These are phyloP conservation scores for Microsporum canis DNA, from an alignment of 2,329 filamentous ascomycete genomes.

Conservation along the genomic window DNA sequence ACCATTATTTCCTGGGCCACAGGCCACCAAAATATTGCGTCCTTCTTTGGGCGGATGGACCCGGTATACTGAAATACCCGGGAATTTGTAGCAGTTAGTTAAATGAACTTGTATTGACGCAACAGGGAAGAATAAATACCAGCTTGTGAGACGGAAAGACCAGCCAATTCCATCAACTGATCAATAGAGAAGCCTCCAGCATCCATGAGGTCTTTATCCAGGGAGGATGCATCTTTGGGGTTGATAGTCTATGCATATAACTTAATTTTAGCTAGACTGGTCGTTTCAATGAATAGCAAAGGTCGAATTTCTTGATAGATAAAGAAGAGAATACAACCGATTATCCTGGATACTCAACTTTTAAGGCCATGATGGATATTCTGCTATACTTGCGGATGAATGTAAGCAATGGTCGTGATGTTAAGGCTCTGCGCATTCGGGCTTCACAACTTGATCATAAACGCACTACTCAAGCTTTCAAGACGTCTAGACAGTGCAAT, in stretches of 20 bases:
- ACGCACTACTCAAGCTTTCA: neutral
- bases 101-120: neutral
- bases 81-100: neutral
- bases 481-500: neutral
- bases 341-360: conserved; percentile 8
- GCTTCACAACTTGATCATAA: neutral
- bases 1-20: conserved; percentile 65
- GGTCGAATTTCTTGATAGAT: neutral
- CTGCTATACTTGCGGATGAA: conserved; percentile 9
- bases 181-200: conserved; percentile 81
- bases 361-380: conserved; percentile 11
- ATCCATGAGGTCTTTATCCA: conserved; percentile 90
- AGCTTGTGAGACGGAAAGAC: conserved; percentile 82
- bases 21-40: conserved; percentile 69
- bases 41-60: conserved; percentile 67
- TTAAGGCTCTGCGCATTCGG: neutral
- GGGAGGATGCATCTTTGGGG: conserved; percentile 72
- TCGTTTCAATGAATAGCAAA: neutral
- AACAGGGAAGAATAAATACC: conserved; percentile 38
- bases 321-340: neutral
- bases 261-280: neutral
- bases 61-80: conserved; percentile 54
- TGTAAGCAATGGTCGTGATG: neutral
- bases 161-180: conserved; percentile 94
- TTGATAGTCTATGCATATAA: conserved; percentile 57